Evolutionary conservation across 495 filamentous ascomycete species (phyloP), one percentile per base, ranked within the genome.

Genomic region (Xylaria castorea): DNA sequence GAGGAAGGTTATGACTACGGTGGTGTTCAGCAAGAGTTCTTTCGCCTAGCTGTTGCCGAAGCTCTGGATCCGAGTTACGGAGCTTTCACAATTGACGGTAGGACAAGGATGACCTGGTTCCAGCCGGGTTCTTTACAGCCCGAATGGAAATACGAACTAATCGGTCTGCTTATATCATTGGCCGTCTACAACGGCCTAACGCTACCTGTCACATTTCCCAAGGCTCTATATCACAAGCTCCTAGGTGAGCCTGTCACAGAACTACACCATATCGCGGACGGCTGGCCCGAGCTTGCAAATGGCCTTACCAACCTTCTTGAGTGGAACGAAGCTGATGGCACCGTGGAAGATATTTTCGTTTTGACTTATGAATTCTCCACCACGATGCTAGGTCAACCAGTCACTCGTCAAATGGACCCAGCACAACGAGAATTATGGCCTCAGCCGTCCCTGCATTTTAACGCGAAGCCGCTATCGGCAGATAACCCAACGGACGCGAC

Each of bases 181-280:
- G 96, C 96, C n/a, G 86, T 98, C 25, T 97, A 97, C 82, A 99
- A 98, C 74, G 95, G 95, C 1, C 85, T 97, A 25, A 97, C 93
- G 0, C 84, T 99, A 1, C 95, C 95, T 1, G 84, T 98, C 68
- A 97, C 90, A 5, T 94, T 99, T 72, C 96, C 96, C 7, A 88
- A 87, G 62, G 91, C 90, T 0, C 88, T 98, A 36, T 99, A 99
- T 80, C 87, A 89, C 68, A 93, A 93, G 74, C 85, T 98, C 3
- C 86, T 97, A 16, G 90, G 88, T 2, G 80, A 85, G 67, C 84
- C 83, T 0, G 87, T 94, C 18, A 91, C 88, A 55, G 85, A 91
- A 64, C 80, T 94, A 18, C 87, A 92, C 40, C 88, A 93, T 77
- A 94, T 98, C 40, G 86, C 86, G 11, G 96, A 98, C 75, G 95